Percentiles rank a stretch among this genome's conserved stretches.
Conservation (phyloP, 179 eudicot species). For the Gypsophila paniculata region DNA sequence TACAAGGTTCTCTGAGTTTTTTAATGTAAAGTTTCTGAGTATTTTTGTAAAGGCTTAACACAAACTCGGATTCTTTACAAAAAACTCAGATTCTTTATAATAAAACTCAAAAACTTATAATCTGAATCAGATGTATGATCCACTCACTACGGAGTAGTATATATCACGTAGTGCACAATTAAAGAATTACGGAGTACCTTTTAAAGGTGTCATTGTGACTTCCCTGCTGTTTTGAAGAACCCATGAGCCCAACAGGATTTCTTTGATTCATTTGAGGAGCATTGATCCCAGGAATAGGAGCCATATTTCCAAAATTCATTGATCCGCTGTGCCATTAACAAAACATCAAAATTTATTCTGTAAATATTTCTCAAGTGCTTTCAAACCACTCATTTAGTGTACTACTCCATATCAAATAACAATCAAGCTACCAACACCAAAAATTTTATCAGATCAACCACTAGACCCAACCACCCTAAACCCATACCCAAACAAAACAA, state of each 20-base stretch:
- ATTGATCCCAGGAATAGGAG: conserved; percentile 17
- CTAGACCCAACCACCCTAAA: neutral
- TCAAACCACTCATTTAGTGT: neutral
- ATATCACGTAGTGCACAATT: too few relatives aligned
- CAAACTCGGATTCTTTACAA: too few relatives aligned
- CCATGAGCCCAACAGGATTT: conserved; percentile 13
- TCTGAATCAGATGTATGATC: too few relatives aligned
- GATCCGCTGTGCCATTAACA: conserved; percentile 26
- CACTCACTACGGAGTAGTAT: too few relatives aligned
- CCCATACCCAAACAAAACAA: too few relatives aligned
- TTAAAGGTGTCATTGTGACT: conserved; percentile 12
- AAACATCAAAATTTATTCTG: conserved; percentile 6
- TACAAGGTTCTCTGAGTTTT: too few relatives aligned
- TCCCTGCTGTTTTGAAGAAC: conserved; percentile 11
- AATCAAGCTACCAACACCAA: conserved; percentile 5
- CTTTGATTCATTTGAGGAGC: conserved; percentile 20
- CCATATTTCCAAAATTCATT: conserved; percentile 17
- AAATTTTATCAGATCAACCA: neutral
- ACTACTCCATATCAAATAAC: neutral
- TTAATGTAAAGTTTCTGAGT: too few relatives aligned
- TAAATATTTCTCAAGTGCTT: neutral
- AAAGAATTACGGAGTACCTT: too few relatives aligned
- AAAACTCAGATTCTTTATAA: too few relatives aligned
- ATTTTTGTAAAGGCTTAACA: too few relatives aligned
- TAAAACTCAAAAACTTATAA: too few relatives aligned